These are phyloP conservation scores for Pyrenochaeta sp. DNA, from an alignment of 2,329 filamentous ascomycete species.

Conservation along the genomic window DNA sequence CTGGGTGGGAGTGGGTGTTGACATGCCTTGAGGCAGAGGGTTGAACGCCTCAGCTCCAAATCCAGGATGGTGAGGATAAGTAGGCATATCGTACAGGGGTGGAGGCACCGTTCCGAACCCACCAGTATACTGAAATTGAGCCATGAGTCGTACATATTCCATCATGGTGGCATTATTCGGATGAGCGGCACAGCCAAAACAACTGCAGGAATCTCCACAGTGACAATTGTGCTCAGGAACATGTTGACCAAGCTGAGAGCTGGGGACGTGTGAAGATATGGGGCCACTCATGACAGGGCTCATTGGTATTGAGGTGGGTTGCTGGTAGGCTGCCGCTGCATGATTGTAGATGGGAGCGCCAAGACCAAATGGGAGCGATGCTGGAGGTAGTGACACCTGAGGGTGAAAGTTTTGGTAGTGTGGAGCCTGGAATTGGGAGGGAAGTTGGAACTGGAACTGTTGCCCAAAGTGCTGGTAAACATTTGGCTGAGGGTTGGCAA, in stretches of 20 bases:
- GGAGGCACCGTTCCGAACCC: conserved; percentile 40
- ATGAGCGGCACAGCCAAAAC: conserved; percentile 73
- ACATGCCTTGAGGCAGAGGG: conserved; percentile 24
- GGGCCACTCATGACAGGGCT: conserved; percentile 15
- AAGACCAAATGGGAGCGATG: conserved; percentile 36
- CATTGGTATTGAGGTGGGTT: conserved; percentile 46
- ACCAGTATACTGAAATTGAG: conserved; percentile 46
- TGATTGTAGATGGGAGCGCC: conserved; percentile 47
- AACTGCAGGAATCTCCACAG: conserved; percentile 73
- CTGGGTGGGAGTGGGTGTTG: conserved; percentile 24
- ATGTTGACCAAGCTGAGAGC: conserved; percentile 40
- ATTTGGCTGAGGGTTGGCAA: conserved; percentile 10
- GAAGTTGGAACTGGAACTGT: conserved; percentile 29
- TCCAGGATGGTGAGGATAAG: conserved; percentile 44
- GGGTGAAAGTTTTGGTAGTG: conserved; percentile 30
- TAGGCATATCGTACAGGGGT: conserved; percentile 46
- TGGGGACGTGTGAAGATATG: conserved; percentile 35
- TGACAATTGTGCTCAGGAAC: conserved; percentile 61
- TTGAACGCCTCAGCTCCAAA: conserved; percentile 37
- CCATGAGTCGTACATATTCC: conserved; percentile 58
- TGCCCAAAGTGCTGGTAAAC: conserved; percentile 19
- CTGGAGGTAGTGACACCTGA: conserved; percentile 18
- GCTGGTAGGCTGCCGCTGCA: conserved; percentile 39
- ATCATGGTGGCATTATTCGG: conserved; percentile 72
- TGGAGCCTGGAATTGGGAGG: conserved; percentile 28